phyloP scores from a whole-genome alignment of 2,329 filamentous ascomycete species.

The Pseudocercospora macadamiae region DNA sequence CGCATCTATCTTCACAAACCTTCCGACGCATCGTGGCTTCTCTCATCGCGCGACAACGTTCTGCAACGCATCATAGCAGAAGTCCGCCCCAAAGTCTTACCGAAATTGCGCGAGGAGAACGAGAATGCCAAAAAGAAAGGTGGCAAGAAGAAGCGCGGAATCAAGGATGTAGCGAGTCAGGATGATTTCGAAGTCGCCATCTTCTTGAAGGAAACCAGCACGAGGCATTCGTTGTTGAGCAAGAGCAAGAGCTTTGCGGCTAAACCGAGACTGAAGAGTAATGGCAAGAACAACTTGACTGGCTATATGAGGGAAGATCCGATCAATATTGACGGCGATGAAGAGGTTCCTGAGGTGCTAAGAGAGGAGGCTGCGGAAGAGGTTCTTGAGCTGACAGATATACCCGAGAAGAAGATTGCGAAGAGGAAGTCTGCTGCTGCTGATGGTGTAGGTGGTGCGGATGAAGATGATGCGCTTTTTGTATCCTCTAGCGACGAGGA shows the following conservation, averaged over 20 bases:
- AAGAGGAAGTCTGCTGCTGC: conserved; percentile 23
- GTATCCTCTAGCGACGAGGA: conserved; percentile 43
- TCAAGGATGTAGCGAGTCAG: conserved; percentile 84
- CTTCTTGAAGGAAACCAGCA: conserved; percentile 84
- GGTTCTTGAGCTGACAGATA: conserved; percentile 55
- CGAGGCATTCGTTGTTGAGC: conserved; percentile 80
- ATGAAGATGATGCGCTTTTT: conserved; percentile 39
- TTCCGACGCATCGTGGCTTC: conserved; percentile 78
- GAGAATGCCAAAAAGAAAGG: conserved; percentile 62
- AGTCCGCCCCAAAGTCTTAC: conserved; percentile 82
- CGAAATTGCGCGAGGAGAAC: conserved; percentile 87
- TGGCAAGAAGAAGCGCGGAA: conserved; percentile 69
- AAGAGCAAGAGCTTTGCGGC: conserved; percentile 75
- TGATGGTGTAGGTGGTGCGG: conserved; percentile 25
- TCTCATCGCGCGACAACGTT: conserved; percentile 74
- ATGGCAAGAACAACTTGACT: conserved; percentile 47
- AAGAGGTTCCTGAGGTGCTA: conserved; percentile 51
- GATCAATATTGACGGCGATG: conserved; percentile 45
- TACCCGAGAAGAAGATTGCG: conserved; percentile 53
- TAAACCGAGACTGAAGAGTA: conserved; percentile 48
- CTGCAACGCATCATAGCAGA: conserved; percentile 82
- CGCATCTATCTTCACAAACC: conserved; percentile 96
- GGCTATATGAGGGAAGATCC: conserved; percentile 47
- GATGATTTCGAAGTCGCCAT: conserved; percentile 96
- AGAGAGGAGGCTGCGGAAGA: conserved; percentile 66